Base-by-base conservation (phyloP, 805 yeast genomes). In the Alloascoidea hylecoeti region DNA sequence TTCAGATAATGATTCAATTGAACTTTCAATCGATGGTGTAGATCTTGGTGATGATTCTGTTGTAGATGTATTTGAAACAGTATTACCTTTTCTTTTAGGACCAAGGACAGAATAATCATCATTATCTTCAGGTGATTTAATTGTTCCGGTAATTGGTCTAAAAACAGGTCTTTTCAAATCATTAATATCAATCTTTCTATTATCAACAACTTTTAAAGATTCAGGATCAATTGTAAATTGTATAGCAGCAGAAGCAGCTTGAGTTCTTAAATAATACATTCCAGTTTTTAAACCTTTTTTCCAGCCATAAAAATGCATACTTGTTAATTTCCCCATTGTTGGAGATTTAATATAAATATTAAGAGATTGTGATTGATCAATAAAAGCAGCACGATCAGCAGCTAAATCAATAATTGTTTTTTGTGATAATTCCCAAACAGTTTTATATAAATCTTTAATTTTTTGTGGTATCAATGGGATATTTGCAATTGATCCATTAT, bases 261-360 rank as follows among this genome's bases (percentile, higher is more conserved):
- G 94, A 6, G 97, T 89, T 62, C 97, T 78, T 58, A 92, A 67
- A 62, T 92, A 92, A 68, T 92, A 92, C 94, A 92, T 89, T 53
- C 98, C 98, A 3, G 98, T 92, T 71, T 92, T 92, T 56, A 92
- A 72, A 43, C 98, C 98, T 66, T 82, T 85, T 67, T 83, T 82
- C 98, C 98, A 92, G 36, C 96, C 97, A 56, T 92, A 89, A 68
- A 92, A 92, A 60, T 92, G 98, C 96, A 92, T 92, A 46, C 92
- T 76, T 4, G 97, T 92, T 55, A 92, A 70, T 60, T 92, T 92
- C 51, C 95, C 94, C 89, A 85, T 82, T 2, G 97, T 86, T 42
- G 96, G 96, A 43, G 77, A 78, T 55, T 72, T 75, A 58, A 92
- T 68, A 63, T 84, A 88, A 46, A 92, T 75, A 58, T 89, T 92